Base-by-base conservation (phyloP, 2,329 filamentous ascomycete species). In the Chalara sp. region DNA sequence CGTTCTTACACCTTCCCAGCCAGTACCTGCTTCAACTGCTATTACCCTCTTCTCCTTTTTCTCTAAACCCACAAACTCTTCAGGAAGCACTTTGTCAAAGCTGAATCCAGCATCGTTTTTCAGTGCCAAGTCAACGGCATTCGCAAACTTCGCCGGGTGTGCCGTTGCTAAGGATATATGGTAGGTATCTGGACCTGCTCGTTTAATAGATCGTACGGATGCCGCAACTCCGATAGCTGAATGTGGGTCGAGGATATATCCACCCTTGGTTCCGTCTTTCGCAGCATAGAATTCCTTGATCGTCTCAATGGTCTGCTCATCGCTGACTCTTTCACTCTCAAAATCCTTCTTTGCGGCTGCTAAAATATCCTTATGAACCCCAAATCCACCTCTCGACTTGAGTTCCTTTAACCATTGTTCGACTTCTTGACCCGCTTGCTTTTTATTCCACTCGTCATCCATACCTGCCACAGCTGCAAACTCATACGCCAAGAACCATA, bases 101-200 rank as follows among this genome's bases (percentile, higher is more conserved):
- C 81, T 77, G 61, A 95, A 96, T 1, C 78, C 83, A n/a, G 77
- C 67, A 64, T 87, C 76, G 6, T 79, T 79, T 56, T 82, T 78
- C 53, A 97, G 74, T 0, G 92, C 90, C 45, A 86, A 67, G 60
- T 91, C 86, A 1, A 99, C 92, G 0, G 91, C 91, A 32, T 81
- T 81, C 0, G 86, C 83, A 64, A 99, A 99, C 70, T 99, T 99
- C 55, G 92, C 93, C 0, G 93, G 92, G 69, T 99, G 93, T 2
- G 93, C 93, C 2, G 93, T 99, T 1, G 91, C 88, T 3, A 99
- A 80, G 1, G 89, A 84, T 62, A 99, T 86, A 67, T 95, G 75
- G 48, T 84, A 71, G 12, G 72, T 72, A 2, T 69, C 66, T 2
- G 74, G 66, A 31, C 70, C 70, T 1, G 73, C 68, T 10, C 81